A percentile compares a stretch with the other conserved stretches of the same genome.
phyloP scores from a whole-genome alignment of 108 stramenopile species.

The Ochromonas danica region DNA sequence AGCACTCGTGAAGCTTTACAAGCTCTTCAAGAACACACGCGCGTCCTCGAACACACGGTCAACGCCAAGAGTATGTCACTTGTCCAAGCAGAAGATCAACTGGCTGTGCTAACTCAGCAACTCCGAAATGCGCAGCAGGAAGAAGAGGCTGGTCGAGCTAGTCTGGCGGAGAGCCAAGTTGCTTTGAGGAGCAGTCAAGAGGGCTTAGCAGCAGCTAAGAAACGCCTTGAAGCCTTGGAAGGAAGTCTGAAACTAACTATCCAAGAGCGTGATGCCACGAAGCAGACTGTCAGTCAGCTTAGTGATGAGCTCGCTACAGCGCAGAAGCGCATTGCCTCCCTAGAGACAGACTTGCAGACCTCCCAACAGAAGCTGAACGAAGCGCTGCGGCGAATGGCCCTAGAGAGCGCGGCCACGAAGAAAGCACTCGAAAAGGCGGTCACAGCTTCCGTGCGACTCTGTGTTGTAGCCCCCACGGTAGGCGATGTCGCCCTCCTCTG shows the following conservation, averaged over 20 bases:
- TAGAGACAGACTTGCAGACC: background rate
- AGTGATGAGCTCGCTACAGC: background rate
- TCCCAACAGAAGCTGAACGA: background rate
- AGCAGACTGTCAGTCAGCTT: background rate
- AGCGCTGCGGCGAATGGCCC: background rate
- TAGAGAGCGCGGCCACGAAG: background rate
- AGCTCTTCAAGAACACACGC: too few relatives aligned
- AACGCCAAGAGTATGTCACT: too few relatives aligned
- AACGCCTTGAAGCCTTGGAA: background rate
- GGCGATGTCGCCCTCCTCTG: too few relatives aligned
- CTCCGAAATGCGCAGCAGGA: background rate
- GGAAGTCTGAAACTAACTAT: background rate
- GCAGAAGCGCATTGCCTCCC: background rate
- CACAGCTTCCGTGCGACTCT: background rate
- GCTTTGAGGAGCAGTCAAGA: background rate
- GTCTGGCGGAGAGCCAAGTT: background rate
- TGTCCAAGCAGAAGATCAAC: background rate
- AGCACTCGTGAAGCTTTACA: too few relatives aligned
- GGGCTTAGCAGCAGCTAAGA: background rate
- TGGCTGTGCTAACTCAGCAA: background rate
- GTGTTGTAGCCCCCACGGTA: slow-evolving; percentile 20
- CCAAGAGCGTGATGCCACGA: background rate
- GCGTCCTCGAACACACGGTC: too few relatives aligned
- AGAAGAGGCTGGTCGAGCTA: background rate
- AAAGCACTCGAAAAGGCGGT: slow-evolving; percentile 12